These are phyloP conservation scores for Backusella sp. DNA, from an alignment of 192 early-diverging fungal genomes.

Conservation along the genomic window DNA sequence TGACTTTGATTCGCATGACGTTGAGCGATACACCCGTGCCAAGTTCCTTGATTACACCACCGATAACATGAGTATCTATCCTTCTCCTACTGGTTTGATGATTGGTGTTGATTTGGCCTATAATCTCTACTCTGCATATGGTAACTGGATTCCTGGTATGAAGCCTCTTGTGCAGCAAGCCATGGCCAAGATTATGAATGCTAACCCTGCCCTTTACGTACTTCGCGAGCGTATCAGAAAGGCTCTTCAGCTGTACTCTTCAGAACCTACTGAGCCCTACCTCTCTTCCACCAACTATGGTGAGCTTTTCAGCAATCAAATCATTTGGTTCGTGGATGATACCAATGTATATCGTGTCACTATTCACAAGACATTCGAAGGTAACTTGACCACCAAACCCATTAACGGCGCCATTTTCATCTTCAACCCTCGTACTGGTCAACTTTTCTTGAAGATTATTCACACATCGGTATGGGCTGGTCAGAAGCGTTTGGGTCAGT, in stretches of 20 bases:
- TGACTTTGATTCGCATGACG: constrained; percentile 98
- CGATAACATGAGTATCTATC: constrained; percentile 99
- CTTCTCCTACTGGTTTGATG: constrained; percentile 97
- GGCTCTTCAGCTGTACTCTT: constrained; percentile 97
- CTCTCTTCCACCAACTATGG: constrained; percentile 93
- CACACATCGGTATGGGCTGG: constrained; percentile 99
- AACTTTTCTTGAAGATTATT: constrained; percentile 99
- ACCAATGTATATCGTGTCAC: constrained; percentile 99
- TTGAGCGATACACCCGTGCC: constrained; percentile 96
- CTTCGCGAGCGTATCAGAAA: constrained; percentile 98
- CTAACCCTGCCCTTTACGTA: constrained; percentile 96
- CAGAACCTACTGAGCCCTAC: constrained; percentile 98
- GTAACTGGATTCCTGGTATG: constrained; percentile 99
- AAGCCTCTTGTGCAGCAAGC: constrained; percentile 97
- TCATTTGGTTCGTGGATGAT: constrained; percentile 99
- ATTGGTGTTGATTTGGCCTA: constrained; percentile 98
- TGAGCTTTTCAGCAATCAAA: constrained; percentile 97
- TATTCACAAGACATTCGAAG: constrained; percentile 99
- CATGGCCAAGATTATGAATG: constrained; percentile 99
- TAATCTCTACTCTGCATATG: constrained; percentile 91
- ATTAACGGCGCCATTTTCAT: constrained; percentile 99
- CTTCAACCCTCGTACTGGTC: constrained; percentile 98
- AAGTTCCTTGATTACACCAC: constrained; percentile 99
- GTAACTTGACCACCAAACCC: constrained; percentile 98
- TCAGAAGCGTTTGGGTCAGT: constrained; percentile 97